Percentiles rank a stretch among this genome's conserved stretches.
Evolutionary conservation across 2,329 filamentous ascomycete genomes (phyloP).

Genomic region (Falciphora oryzae): DNA sequence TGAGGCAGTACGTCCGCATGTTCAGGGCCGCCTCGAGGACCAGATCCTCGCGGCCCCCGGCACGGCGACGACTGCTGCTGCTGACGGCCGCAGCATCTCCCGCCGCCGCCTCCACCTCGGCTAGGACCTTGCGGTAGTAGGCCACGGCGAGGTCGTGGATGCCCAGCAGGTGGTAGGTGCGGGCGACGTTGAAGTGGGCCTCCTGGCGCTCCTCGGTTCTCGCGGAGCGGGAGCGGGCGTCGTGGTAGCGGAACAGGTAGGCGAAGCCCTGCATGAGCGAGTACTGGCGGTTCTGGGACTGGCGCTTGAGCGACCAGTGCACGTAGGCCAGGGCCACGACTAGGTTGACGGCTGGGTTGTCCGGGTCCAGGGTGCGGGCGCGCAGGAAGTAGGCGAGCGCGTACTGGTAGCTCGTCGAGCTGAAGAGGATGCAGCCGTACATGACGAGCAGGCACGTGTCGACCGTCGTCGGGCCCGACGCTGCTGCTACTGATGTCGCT

Average conservation of each 20-base stretch:
- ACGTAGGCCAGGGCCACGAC: conserved; percentile 80
- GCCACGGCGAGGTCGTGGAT: conserved; percentile 65
- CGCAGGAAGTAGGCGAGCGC: conserved; percentile 83
- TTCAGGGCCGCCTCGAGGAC: conserved; percentile 69
- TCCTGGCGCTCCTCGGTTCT: conserved; percentile 52
- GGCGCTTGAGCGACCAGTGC: conserved; percentile 82
- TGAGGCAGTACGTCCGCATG: conserved; percentile 59
- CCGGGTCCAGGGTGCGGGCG: conserved; percentile 66
- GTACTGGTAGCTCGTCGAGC: conserved; percentile 74
- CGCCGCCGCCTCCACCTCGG: conserved; percentile 25
- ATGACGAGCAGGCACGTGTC: conserved; percentile 80
- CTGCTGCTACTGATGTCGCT: conserved; percentile 16
- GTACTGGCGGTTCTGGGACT: conserved; percentile 85
- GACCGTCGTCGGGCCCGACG: conserved; percentile 32
- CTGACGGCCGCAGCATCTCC: conserved; percentile 2
- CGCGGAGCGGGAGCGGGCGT: conserved; percentile 39
- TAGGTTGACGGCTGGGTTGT: conserved; percentile 73
- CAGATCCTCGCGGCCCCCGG: conserved; percentile 45
- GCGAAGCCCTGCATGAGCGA: conserved; percentile 78
- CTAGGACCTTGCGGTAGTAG: conserved; percentile 54
- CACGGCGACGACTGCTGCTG: conserved; percentile 8
- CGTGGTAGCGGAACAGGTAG: conserved; percentile 72
- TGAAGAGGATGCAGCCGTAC: conserved; percentile 85
- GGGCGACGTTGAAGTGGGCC: conserved; percentile 74
- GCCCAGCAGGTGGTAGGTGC: conserved; percentile 71